Percentiles rank a stretch among this genome's conserved stretches.
Evolutionary conservation across 495 filamentous ascomycete species (phyloP).

Genomic region (Trichoderma gamsii): DNA sequence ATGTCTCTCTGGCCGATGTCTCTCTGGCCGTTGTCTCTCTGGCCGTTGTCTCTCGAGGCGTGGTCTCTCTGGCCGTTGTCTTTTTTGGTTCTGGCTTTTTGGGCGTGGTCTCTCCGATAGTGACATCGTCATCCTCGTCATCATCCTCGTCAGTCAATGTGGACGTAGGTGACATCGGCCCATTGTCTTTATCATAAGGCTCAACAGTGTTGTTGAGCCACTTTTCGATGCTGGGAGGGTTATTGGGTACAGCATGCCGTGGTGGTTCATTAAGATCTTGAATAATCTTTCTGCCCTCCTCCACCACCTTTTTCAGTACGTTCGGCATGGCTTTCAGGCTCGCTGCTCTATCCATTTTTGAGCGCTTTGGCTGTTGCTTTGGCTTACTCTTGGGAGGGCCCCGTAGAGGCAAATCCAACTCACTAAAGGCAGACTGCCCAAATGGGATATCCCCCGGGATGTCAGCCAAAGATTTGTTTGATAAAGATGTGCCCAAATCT

Average conservation of each 20-base stretch:
- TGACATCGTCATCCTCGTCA: not conserved
- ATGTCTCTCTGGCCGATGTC: constrained; percentile 17
- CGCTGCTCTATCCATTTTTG: constrained; percentile 33
- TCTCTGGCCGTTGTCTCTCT: not conserved
- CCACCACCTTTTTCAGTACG: constrained; percentile 50
- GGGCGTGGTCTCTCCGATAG: not conserved
- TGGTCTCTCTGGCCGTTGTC: constrained; percentile 1
- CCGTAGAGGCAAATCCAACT: constrained; percentile 44
- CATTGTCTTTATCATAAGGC: constrained; percentile 46
- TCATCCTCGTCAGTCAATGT: not conserved
- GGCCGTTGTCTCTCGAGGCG: constrained; percentile 15
- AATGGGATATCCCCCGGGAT: constrained; percentile 52
- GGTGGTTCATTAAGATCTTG: constrained; percentile 47
- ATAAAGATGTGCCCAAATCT: constrained; percentile 32
- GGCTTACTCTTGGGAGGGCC: constrained; percentile 33
- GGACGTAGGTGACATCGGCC: not conserved
- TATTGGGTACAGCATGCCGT: constrained; percentile 36
- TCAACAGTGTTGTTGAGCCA: constrained; percentile 71
- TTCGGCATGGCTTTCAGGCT: constrained; percentile 49
- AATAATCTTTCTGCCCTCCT: constrained; percentile 49
- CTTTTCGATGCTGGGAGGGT: constrained; percentile 61
- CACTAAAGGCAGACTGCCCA: constrained; percentile 53
- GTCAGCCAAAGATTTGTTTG: constrained; percentile 44
- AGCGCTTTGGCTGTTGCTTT: constrained; percentile 31
- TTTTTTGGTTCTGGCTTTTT: constrained; percentile 16